Base-by-base conservation (phyloP, 805 yeast genomes). In the Starmerella bacillaris region DNA sequence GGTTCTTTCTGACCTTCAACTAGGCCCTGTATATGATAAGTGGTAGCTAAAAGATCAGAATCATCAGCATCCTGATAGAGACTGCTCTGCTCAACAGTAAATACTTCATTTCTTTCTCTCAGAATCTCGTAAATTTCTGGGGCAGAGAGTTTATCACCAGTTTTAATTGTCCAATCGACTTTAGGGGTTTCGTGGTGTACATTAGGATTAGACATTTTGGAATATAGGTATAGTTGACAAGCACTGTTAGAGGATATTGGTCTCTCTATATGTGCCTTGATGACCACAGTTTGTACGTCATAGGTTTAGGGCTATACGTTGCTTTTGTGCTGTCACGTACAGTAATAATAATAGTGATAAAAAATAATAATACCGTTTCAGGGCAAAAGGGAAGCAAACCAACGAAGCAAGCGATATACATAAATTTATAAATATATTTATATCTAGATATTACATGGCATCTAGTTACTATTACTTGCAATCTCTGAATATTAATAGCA, bases 11-110 rank as follows among this genome's bases (percentile, higher is more conserved):
- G 36, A 27, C 18, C 37, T 9, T 34, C 39, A 17, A 18, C 22
- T 8, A 21, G 33, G 24, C 41, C 47, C 5, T 24, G 21, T 1
- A 47, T 17, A 30, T 48, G 51, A 11, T 31, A 18, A 4, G 41
- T 37, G 3, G 19, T 24, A 9, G 33, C 18, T 4, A 6, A 26
- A 20, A 44, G 35, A 29, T 48, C 52, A n/a, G 28, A 35, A 9
- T 36, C 48, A 30, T 48, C 52, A 7, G 37, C 22, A 21, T 48
- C 52, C 21, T 33, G 40, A 30, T 44, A 48, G 5, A 28, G 38
- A 24, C 51, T 44, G 16, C 43, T 17, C 22, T 48, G 52, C 41
- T 48, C 52, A 7, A 48, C 51, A 1, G 34, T 37, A 34, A 48
- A 48, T 1, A 48, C 49, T 6, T 44, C 45, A 5, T 33, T 24